Evolutionary conservation across 1,284 basidiomycete species (phyloP), one percentile per base, ranked within the genome.

Genomic region (Cryptococcus sp.): DNA sequence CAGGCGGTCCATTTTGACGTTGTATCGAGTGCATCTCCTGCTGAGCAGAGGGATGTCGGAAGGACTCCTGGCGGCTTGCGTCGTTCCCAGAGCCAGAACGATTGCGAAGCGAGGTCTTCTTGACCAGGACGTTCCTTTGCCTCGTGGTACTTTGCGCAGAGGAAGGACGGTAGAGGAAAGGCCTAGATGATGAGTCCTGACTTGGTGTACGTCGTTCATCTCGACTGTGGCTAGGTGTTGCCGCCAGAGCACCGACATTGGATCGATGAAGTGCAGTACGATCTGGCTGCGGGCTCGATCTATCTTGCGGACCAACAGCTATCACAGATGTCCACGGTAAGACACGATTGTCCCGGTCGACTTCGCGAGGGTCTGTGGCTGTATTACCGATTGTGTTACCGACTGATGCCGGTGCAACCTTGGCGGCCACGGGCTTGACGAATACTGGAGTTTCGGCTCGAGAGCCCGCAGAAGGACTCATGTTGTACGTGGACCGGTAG

Each of bases 61-160:
- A 35, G 13, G 61, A 50, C 16, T 23, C 30, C 2, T 46, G 41
- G 16, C 42, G 7, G 3, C 50, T 47, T 2, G 17, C 47, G 17
- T 47, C 25, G 15, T 55, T 52, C 0, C 47, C 53, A 5, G 63
- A 64, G 8, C 23, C 23, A 1, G 58, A 49, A 16, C 60, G 52
- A 20, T 54, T 52, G 16, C 50, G 54, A 7, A 67, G 20, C n/a
- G 61, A 65, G 30, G 53, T 61, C 47, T 68, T 68, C 56, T 71
- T 71, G 27, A 68, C 47, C 23, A 71, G 52, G 6, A 69, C 47
- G 47, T 68, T 68, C 13, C 62, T 55, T 15, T 53, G 62, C 38
- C 60, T 58, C 2, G 66, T 64, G 1, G 60, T 49, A 25, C 46
- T 55, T 0, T 46, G 46, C n/a, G 53, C 43, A 10, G 50, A 45